Evolutionary conservation across 495 filamentous ascomycete genomes (phyloP).

Genomic region (Pseudevernia furfuracea): DNA sequence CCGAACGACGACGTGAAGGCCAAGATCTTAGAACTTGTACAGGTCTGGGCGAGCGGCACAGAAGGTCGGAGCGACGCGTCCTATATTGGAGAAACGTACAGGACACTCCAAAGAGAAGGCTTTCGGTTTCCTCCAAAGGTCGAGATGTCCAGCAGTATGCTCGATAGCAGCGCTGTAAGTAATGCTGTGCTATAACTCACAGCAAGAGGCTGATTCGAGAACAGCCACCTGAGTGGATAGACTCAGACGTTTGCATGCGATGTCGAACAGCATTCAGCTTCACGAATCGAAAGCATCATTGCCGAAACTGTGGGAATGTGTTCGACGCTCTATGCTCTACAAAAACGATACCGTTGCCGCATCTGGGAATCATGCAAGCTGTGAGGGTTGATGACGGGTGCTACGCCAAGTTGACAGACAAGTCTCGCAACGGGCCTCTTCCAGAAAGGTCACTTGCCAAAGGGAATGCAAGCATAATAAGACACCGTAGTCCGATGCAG

Average conservation of each 20-base stretch:
- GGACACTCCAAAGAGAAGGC: constrained; percentile 69
- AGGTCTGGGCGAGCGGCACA: constrained; percentile 85
- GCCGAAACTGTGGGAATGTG: constrained; percentile 93
- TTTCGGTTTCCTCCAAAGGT: constrained; percentile 82
- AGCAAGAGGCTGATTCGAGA: constrained; percentile 21
- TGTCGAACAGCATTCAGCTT: constrained; percentile 93
- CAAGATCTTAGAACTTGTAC: constrained; percentile 88
- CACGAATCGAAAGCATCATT: constrained; percentile 97
- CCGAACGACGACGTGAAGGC: constrained; percentile 76
- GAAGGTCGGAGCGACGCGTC: constrained; percentile 75
- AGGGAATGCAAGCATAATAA: constrained; percentile 47
- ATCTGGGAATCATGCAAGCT: constrained; percentile 82
- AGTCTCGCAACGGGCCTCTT: constrained; percentile 37
- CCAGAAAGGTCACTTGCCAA: constrained; percentile 32
- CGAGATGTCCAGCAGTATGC: constrained; percentile 86
- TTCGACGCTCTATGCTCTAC: constrained; percentile 90
- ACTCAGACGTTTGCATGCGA: constrained; percentile 98
- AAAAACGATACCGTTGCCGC: constrained; percentile 81
- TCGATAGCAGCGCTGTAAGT: constrained; percentile 91
- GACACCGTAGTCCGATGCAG: constrained; percentile 61
- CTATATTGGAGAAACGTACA: constrained; percentile 85
- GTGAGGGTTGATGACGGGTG: constrained; percentile 98
- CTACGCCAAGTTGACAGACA: constrained; percentile 80
- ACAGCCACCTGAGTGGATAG: constrained; percentile 93
- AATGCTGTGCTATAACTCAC: constrained; percentile 5